Conservation (phyloP, 805 yeast genomes). For the Candida suzukii region DNA sequence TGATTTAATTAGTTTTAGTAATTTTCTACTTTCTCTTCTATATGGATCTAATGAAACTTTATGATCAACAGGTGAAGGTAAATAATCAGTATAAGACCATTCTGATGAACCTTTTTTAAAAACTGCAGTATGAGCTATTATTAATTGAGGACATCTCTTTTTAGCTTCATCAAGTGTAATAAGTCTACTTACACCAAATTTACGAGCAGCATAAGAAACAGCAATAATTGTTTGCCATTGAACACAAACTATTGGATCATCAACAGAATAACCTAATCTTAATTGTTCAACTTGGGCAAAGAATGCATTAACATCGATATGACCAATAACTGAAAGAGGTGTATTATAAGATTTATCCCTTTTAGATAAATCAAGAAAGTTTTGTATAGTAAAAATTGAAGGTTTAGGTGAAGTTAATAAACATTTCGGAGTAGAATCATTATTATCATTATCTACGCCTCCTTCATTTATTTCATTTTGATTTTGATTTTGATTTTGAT, state of each 20-base stretch:
- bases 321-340: constrained; percentile 74
- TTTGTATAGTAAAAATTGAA: constrained; percentile 41
- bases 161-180: constrained; percentile 63
- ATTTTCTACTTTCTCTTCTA: constrained; percentile 77
- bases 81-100: constrained; percentile 63
- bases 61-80: constrained; percentile 55
- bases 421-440: neutral
- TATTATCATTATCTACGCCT: neutral
- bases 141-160: constrained; percentile 66
- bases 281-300: constrained; percentile 92
- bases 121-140: constrained; percentile 89
- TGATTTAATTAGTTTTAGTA: constrained; percentile 55
- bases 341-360: constrained; percentile 44
- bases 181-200: constrained; percentile 75
- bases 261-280: constrained; percentile 52
- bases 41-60: constrained; percentile 92
- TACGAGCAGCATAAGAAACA: constrained; percentile 83
- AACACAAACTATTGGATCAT: constrained; percentile 86
- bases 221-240: constrained; percentile 93
- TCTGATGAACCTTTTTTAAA: constrained; percentile 78
- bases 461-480: too few relatives aligned
- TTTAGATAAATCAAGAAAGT: constrained; percentile 42
- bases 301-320: constrained; percentile 90
- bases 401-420: neutral
- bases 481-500: too few relatives aligned